These are phyloP conservation scores for Nakaseomyces delphensis DNA, from an alignment of 1,139 yeast genomes.

Conservation along the genomic window DNA sequence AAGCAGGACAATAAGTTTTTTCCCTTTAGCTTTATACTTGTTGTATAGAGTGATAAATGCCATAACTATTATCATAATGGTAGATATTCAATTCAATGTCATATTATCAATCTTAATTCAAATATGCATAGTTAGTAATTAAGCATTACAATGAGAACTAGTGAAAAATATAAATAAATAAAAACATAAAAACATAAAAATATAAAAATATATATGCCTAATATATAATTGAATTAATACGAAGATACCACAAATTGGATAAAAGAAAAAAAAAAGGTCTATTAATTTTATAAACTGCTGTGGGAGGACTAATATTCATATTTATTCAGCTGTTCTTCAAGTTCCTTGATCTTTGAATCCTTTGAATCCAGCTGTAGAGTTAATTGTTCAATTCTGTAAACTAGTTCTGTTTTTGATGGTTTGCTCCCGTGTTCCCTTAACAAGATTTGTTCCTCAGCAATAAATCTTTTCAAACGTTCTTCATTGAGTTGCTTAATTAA, in stretches of 20 bases:
- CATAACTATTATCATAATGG: too few species aligned
- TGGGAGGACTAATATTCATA: too few species aligned
- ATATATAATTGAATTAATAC: too few species aligned
- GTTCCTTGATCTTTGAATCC: constrained; percentile 34
- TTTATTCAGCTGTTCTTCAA: constrained; percentile 5
- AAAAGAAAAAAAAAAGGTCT: neutral
- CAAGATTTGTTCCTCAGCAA: constrained; percentile 62
- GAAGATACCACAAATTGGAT: neutral
- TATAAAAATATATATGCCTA: too few species aligned
- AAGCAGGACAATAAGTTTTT: neutral
- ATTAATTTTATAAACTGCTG: too few species aligned
- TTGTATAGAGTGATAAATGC: neutral
- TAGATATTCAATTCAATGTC: too few species aligned
- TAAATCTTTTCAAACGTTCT: constrained; percentile 55
- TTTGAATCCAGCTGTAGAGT: constrained; percentile 41
- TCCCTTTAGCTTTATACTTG: neutral
- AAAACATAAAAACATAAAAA: neutral
- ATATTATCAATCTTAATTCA: too few species aligned
- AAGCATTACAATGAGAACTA: too few species aligned
- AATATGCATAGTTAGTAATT: neutral
- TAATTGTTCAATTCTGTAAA: constrained; percentile 48
- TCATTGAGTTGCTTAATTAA: constrained; percentile 51
- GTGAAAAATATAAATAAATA: too few species aligned
- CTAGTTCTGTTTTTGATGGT: constrained; percentile 48
- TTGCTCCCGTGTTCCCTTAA: constrained; percentile 46